phyloP scores from a whole-genome alignment of 1,284 basidiomycete genomes.

The Melampsora medusae region DNA sequence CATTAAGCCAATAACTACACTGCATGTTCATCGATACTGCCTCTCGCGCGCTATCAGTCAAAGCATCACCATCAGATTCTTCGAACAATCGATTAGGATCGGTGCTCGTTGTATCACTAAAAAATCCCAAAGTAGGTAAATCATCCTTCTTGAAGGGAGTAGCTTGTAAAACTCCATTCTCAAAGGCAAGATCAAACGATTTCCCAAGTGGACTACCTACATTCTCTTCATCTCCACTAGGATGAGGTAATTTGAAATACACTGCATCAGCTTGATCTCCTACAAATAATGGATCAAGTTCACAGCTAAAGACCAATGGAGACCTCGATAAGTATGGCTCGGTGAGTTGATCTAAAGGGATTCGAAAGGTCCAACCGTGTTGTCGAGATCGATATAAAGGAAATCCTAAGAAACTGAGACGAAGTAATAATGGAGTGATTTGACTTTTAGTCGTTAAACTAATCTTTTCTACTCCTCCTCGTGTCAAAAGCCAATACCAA shows the following conservation, averaged over 20 bases:
- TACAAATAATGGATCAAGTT: constrained; percentile 62
- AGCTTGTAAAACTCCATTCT: constrained; percentile 72
- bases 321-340: constrained; percentile 47
- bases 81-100: constrained; percentile 1
- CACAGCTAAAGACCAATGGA: constrained; percentile 44
- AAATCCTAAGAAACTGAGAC: constrained; percentile 80
- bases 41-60: constrained; percentile 70
- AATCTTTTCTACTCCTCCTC: constrained; percentile 59
- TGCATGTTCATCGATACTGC: constrained; percentile 89
- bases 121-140: constrained; percentile 53
- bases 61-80: constrained; percentile 29
- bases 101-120: not conserved
- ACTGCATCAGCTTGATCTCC: constrained; percentile 59
- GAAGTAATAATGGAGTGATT: constrained; percentile 78
- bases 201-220: constrained; percentile 90
- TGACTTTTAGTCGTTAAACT: constrained; percentile 83
- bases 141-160: constrained; percentile 53
- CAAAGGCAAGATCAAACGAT: constrained; percentile 80
- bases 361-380: constrained; percentile 88
- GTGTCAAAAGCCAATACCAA: constrained; percentile 88
- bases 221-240: constrained; percentile 88
- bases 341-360: constrained; percentile 58
- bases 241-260: constrained; percentile 93
- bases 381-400: constrained; percentile 82
- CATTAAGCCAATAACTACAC: constrained; percentile 97